phyloP scores from a whole-genome alignment of 768 basidiomycete genomes.

The Grammothele lineata region DNA sequence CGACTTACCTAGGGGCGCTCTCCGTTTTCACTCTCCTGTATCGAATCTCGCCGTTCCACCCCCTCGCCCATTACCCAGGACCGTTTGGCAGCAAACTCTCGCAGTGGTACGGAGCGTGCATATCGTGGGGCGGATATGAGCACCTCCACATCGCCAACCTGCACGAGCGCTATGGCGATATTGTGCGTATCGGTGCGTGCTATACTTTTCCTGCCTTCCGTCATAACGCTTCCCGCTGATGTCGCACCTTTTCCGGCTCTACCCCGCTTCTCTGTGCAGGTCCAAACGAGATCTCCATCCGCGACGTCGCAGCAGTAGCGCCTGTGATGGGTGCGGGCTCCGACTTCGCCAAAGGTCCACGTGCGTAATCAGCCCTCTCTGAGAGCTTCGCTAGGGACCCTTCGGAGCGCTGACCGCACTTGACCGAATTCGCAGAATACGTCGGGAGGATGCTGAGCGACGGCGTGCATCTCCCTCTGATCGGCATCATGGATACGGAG shows the following conservation, averaged over 20 bases:
- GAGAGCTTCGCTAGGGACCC: too few relatives aligned
- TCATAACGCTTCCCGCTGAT: too few relatives aligned
- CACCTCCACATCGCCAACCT: slow-evolving; percentile 7
- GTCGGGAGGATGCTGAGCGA: slow-evolving; percentile 1
- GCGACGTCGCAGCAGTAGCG: slow-evolving; percentile 28
- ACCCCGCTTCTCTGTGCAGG: slow-evolving; percentile 23
- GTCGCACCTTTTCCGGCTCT: too few relatives aligned
- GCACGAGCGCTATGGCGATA: slow-evolving; percentile 13
- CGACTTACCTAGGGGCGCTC: too few relatives aligned
- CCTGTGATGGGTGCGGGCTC: slow-evolving; percentile 21
- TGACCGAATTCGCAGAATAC: neutral
- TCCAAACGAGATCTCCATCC: slow-evolving; percentile 45
- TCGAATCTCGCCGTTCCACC: slow-evolving; percentile 8
- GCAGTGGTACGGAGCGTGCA: neutral
- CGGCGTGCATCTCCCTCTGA: neutral
- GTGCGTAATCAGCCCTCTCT: slow-evolving; percentile 27
- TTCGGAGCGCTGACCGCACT: too few relatives aligned
- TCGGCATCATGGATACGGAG: slow-evolving; percentile 12
- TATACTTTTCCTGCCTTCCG: too few relatives aligned
- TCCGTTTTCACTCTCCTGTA: neutral
- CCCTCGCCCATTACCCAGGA: slow-evolving; percentile 7
- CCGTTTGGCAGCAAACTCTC: slow-evolving; percentile 12
- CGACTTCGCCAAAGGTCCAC: slow-evolving; percentile 40
- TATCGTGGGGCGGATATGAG: neutral
- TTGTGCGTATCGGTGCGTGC: slow-evolving; percentile 15